Conservation (phyloP, 768 basidiomycete genomes). For the Boletus coccyginus region DNA sequence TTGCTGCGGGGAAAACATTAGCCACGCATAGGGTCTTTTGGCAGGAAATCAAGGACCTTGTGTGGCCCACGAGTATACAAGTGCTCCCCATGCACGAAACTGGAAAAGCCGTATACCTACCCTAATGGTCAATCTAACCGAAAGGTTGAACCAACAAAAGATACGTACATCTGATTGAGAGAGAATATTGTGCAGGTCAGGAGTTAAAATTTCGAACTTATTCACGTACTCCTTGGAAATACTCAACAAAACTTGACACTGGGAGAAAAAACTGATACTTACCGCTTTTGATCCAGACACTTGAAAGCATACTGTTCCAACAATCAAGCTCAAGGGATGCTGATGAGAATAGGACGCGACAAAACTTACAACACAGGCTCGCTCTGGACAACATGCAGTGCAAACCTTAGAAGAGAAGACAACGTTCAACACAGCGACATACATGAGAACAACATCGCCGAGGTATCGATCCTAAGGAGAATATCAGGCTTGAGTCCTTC, state of each 20-base stretch:
- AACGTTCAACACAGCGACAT: neutral
- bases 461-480: constrained; percentile 28
- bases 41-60: constrained; percentile 21
- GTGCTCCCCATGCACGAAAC: constrained; percentile 33
- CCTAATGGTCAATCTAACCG: neutral
- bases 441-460: constrained; percentile 31
- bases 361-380: constrained; percentile 19
- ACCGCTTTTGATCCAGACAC: constrained; percentile 17
- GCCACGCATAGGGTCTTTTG: neutral
- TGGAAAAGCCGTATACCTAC: constrained; percentile 27
- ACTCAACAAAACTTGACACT: neutral
- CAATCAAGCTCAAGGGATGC: neutral
- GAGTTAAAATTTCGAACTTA: neutral
- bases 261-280: neutral
- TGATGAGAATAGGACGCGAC: neutral
- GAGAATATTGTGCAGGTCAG: neutral
- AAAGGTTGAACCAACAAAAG: neutral
- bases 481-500: neutral
- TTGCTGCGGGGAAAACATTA: constrained; percentile 19
- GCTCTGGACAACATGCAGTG: constrained; percentile 5
- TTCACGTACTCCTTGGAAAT: constrained; percentile 22
- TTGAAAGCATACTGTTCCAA: constrained; percentile 22
- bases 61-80: constrained; percentile 30
- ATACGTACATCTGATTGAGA: constrained; percentile 21
- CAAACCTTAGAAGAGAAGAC: constrained; percentile 2